phyloP scores from a whole-genome alignment of 2,329 filamentous ascomycete genomes.

The Microdochium trichocladiopsis region DNA sequence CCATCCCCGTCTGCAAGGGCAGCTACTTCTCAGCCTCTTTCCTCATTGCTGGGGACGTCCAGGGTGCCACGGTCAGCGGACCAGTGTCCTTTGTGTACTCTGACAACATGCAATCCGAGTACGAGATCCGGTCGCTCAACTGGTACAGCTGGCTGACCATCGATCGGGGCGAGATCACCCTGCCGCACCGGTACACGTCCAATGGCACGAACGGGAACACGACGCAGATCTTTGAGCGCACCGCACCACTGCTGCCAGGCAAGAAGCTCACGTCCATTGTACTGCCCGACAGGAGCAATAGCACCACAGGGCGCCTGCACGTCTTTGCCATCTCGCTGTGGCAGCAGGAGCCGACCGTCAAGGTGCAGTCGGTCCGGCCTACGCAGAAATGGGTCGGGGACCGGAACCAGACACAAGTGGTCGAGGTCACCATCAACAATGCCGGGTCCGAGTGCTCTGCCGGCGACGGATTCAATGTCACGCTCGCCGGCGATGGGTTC shows the following conservation, averaged over 20 bases:
- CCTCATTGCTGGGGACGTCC: constrained; percentile 32
- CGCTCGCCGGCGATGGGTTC: constrained; percentile 28
- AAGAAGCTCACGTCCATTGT: constrained; percentile 30
- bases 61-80: constrained; percentile 27
- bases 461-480: constrained; percentile 19
- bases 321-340: constrained; percentile 33
- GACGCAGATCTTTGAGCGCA: constrained; percentile 37
- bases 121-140: constrained; percentile 34
- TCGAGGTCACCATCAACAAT: constrained; percentile 32
- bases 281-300: constrained; percentile 28
- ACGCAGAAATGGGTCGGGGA: constrained; percentile 31
- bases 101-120: constrained; percentile 28
- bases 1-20: constrained; percentile 21
- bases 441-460: constrained; percentile 25
- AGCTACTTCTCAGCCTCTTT: constrained; percentile 34
- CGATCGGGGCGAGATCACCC: constrained; percentile 36
- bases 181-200: constrained; percentile 30
- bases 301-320: constrained; percentile 28
- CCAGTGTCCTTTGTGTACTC: constrained; percentile 33
- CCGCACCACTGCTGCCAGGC: constrained; percentile 24
- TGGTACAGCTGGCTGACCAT: constrained; percentile 37
- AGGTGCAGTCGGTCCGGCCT: constrained; percentile 30
- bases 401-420: constrained; percentile 23
- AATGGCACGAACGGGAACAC: constrained; percentile 33
- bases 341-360: constrained; percentile 11